Conservation (phyloP, 176 grass and related monocot genomes). For the Cenchrus fungigraminus region DNA sequence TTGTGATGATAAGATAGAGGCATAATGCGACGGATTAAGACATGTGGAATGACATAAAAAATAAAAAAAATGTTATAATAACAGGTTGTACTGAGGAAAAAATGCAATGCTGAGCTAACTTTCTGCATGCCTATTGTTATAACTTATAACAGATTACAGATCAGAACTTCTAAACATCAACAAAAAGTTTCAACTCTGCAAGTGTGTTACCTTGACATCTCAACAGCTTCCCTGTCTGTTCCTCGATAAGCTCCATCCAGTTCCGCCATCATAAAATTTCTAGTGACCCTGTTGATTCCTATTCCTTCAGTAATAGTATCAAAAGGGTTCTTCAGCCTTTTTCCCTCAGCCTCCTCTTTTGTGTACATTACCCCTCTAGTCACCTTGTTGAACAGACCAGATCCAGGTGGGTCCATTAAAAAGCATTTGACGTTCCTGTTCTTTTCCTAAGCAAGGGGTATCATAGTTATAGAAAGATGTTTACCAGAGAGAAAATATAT, state of each 20-base stretch:
- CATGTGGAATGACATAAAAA: background rate
- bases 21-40: background rate
- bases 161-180: slow-evolving; percentile 1
- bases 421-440: slow-evolving; percentile 83
- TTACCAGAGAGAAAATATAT: slow-evolving; percentile 30
- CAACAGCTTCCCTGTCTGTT: slow-evolving; percentile 88
- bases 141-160: background rate
- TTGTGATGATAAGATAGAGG: slow-evolving; percentile 10
- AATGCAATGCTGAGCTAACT: background rate
- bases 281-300: slow-evolving; percentile 92
- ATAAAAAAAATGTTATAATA: background rate
- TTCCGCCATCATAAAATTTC: slow-evolving; percentile 91
- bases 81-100: slow-evolving; percentile 17
- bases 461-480: slow-evolving; percentile 10
- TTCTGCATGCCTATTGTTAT: background rate
- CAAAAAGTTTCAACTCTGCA: background rate
- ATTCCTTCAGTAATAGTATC: slow-evolving; percentile 98
- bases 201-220: slow-evolving; percentile 88
- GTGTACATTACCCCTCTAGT: slow-evolving; percentile 96
- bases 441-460: slow-evolving; percentile 65
- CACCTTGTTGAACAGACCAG: slow-evolving; percentile 95
- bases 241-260: slow-evolving; percentile 88
- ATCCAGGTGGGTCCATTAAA: slow-evolving; percentile 91
- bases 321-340: slow-evolving; percentile 94
- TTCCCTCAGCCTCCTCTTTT: slow-evolving; percentile 95